Evolutionary conservation across 2,329 filamentous ascomycete genomes (phyloP).

Genomic region (Fusarium compactum): DNA sequence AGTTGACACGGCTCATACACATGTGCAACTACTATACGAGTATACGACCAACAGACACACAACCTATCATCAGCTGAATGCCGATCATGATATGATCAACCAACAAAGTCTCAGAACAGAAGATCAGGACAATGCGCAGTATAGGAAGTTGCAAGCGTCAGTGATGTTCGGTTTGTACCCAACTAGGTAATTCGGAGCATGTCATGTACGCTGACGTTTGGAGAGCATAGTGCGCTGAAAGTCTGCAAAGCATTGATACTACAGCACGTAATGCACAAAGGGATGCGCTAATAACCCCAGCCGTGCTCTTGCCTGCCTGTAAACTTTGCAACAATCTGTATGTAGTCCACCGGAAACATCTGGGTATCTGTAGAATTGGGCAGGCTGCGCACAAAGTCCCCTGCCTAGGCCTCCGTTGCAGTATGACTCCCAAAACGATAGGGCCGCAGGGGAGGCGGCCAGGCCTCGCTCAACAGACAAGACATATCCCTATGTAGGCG

Average conservation of each 20-base stretch:
- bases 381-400: conserved; percentile 15
- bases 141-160: conserved; percentile 1
- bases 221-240: conserved; percentile 6
- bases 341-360: not conserved
- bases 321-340: not conserved
- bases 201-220: conserved; percentile 30
- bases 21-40: not conserved
- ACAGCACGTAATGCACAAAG: conserved; percentile 6
- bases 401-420: conserved; percentile 1
- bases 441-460: conserved; percentile 9
- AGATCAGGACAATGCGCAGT: conserved; percentile 10
- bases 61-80: conserved; percentile 12
- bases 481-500: conserved; percentile 1
- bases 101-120: conserved; percentile 7
- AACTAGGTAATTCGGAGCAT: conserved; percentile 11
- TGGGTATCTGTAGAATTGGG: not conserved
- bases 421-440: conserved; percentile 9
- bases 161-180: not conserved
- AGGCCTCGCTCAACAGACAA: not conserved
- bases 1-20: conserved; percentile 14
- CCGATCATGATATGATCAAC: conserved; percentile 27
- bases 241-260: conserved; percentile 11
- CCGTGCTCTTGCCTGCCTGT: not conserved
- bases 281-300: not conserved
- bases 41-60: conserved; percentile 23